Evolutionary conservation across 441 rosid genomes (phyloP), one percentile per base, ranked within the genome.

Genomic region (Hypseocharis bilobata): DNA sequence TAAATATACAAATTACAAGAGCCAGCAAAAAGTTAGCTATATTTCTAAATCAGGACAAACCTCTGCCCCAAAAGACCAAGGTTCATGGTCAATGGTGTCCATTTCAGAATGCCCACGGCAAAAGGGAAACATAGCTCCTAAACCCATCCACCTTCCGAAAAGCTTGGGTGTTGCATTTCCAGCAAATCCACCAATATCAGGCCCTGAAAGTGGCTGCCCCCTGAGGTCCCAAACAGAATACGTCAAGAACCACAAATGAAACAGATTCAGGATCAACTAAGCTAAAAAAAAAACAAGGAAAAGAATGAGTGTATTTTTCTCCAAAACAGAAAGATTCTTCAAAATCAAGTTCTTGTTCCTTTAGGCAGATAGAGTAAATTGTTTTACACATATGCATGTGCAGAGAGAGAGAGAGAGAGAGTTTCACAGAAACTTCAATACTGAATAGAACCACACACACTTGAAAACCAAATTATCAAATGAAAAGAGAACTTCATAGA

Each of bases 11-110:
- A 13, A 2, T 61, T 26, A 6, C 6, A 52, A 60, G 40, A 26
- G 29, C n/a, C 49, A 64, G 44, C 34, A 34, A 7, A 68, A 20
- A 51, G 57, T 23, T 4, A 16, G 62, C 11, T 25, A 4, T 55
- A 25, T 10, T 13, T 26, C 49, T 47, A 66, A 42, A 20, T 54
- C 17, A 67, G 67, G 67, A 75, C 83, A 69, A 73, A 93, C 99
- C 99, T 93, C 95, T 83, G 84, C 86, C 36, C 99, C 99, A 5
- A 93, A 93, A 25, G 97, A 88, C 99, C 99, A 93, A 42, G 99
- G 99, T 67, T 93, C 97, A 66, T 93, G 97, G 66, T 88, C 86
- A 75, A 38, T 72, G 45, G 97, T 86, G 63, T 72, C 87, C 7
- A 62, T 74, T 82, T 87, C 95, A 59, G 93, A 71, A 80, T 93